These are phyloP conservation scores for Fusarium fracticaudum DNA, from an alignment of 2,329 filamentous ascomycete genomes.

Conservation along the genomic window DNA sequence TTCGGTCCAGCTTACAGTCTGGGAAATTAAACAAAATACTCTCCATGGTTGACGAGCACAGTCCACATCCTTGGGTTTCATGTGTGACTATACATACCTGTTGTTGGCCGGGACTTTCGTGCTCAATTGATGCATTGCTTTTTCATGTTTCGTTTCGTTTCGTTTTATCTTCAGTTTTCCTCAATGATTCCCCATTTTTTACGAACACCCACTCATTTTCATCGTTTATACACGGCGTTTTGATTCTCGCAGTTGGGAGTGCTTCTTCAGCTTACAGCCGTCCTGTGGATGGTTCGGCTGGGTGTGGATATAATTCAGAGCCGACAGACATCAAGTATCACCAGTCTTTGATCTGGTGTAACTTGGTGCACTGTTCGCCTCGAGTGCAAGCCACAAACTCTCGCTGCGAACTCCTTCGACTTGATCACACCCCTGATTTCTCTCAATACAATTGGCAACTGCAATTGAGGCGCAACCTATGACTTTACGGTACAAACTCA, in stretches of 20 bases:
- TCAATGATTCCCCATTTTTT: conserved; percentile 32
- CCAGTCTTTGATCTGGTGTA: not conserved
- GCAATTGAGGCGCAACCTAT: not conserved
- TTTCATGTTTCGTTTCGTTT: not conserved
- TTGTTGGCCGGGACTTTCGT: not conserved
- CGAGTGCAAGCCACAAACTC: not conserved
- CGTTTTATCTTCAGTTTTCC: not conserved
- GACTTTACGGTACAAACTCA: not conserved
- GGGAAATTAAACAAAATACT: not conserved
- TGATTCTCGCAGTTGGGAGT: conserved; percentile 9
- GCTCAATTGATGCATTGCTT: not conserved
- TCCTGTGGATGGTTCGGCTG: conserved; percentile 16
- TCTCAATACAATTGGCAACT: not conserved
- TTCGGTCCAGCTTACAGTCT: conserved; percentile 31
- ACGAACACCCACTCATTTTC: conserved; percentile 6
- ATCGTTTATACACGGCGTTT: conserved; percentile 21
- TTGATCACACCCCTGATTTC: not conserved
- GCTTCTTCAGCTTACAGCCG: not conserved
- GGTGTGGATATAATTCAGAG: conserved; percentile 1
- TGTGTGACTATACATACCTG: not conserved
- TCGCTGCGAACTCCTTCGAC: not conserved
- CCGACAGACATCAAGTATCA: not conserved
- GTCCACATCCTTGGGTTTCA: not conserved
- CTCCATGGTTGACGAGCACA: not conserved
- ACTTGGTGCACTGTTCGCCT: not conserved